Evolutionary conservation across 2,329 filamentous ascomycete species (phyloP).

Genomic region (Aspergillus transmontanensis): DNA sequence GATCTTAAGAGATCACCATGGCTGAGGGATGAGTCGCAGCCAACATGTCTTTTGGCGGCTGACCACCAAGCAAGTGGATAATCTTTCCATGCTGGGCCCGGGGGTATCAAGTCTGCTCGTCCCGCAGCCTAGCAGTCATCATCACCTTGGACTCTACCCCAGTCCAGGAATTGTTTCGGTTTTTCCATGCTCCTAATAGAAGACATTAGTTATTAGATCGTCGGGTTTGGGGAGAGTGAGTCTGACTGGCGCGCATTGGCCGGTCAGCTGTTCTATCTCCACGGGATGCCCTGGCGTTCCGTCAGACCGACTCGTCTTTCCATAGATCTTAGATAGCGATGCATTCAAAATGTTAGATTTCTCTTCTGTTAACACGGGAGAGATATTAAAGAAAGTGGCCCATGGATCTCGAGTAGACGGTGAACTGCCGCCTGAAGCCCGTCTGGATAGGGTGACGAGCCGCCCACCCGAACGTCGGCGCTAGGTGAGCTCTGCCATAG

Average conservation of each 20-base stretch:
- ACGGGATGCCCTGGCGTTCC: background rate
- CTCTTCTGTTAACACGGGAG: background rate
- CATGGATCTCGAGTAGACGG: no score
- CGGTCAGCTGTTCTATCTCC: background rate
- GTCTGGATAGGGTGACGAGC: no score
- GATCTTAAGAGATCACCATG: background rate
- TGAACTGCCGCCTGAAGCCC: no score
- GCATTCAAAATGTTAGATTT: background rate
- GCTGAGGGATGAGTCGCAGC: background rate
- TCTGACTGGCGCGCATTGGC: background rate
- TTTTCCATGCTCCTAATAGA: background rate
- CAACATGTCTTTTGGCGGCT: background rate
- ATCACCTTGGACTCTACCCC: background rate
- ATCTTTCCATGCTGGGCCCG: background rate
- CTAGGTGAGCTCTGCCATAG: no score
- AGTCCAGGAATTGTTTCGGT: background rate
- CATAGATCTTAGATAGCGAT: background rate
- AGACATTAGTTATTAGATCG: background rate
- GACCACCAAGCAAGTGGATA: background rate
- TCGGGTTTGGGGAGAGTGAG: background rate
- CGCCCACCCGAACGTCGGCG: no score
- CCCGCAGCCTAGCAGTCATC: background rate
- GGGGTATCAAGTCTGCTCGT: background rate
- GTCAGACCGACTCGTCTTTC: background rate
- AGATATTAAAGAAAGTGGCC: no score